Evolutionary conservation across 2,329 filamentous ascomycete species (phyloP).

Genomic region (Corinectria fuckeliana): DNA sequence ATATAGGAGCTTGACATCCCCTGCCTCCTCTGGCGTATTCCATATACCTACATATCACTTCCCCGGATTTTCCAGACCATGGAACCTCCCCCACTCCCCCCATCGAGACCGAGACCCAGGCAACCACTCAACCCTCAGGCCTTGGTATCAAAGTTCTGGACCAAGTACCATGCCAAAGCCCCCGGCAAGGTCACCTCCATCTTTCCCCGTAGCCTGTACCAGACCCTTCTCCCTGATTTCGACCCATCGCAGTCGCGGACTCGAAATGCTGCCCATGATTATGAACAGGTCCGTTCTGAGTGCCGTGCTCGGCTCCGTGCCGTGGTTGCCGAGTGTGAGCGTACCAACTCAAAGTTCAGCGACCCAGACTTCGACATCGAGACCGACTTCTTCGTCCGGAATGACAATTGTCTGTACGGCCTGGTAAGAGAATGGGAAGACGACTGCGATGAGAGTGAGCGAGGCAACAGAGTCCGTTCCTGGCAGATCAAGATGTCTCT

Average conservation of each 20-base stretch:
- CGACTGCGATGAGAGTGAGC: conserved; percentile 16
- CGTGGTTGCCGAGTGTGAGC: conserved; percentile 50
- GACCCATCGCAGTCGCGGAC: conserved; percentile 34
- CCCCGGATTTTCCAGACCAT: conserved; percentile 9
- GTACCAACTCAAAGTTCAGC: conserved; percentile 54
- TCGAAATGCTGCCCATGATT: conserved; percentile 50
- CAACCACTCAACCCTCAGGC: conserved; percentile 45
- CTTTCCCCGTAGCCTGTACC: conserved; percentile 51
- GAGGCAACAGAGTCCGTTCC: background rate
- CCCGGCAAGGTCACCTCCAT: conserved; percentile 53
- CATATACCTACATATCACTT: background rate
- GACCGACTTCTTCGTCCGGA: conserved; percentile 43
- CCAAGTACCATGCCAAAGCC: conserved; percentile 48
- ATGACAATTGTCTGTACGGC: conserved; percentile 49
- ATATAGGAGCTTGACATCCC: background rate
- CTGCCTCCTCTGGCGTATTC: background rate
- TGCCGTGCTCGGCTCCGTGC: conserved; percentile 49
- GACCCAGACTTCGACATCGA: conserved; percentile 54
- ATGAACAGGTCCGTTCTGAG: conserved; percentile 49
- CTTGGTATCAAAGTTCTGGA: conserved; percentile 50
- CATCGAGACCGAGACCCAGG: conserved; percentile 26
- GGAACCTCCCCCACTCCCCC: conserved; percentile 14
- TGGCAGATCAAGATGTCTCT: conserved; percentile 24
- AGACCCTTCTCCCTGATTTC: conserved; percentile 34
- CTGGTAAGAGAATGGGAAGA: conserved; percentile 25